Conservation (phyloP, 371 early-diverging fungal species). For the Actinomucor elegans region DNA sequence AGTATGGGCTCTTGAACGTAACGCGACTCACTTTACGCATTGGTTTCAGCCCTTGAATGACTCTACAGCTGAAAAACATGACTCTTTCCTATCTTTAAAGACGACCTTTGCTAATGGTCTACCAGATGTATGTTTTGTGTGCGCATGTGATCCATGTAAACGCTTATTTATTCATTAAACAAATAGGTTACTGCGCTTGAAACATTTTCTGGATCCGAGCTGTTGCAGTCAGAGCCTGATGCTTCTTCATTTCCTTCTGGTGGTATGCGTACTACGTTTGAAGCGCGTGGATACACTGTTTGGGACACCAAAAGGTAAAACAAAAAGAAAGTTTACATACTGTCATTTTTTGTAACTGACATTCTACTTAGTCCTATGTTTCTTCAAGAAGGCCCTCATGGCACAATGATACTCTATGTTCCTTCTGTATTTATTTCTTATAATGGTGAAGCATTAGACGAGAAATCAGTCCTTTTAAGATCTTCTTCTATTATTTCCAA, state of each 20-base stretch:
- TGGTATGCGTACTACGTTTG: slow-evolving; percentile 97
- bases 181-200: slow-evolving; percentile 81
- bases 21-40: slow-evolving; percentile 97
- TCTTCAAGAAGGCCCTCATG: slow-evolving; percentile 90
- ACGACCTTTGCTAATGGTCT: slow-evolving; percentile 70
- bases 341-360: too few relatives aligned
- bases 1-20: slow-evolving; percentile 95
- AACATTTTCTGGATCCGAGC: slow-evolving; percentile 93
- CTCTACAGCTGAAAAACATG: slow-evolving; percentile 98
- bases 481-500: slow-evolving; percentile 81
- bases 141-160: not conserved
- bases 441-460: slow-evolving; percentile 98
- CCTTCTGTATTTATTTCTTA: slow-evolving; percentile 98
- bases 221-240: slow-evolving; percentile 98
- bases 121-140: slow-evolving; percentile 63
- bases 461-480: slow-evolving; percentile 95
- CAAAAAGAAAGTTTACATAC: too few relatives aligned
- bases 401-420: slow-evolving; percentile 89
- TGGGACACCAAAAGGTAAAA: slow-evolving; percentile 89
- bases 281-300: slow-evolving; percentile 98
- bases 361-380: slow-evolving; percentile 83
- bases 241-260: slow-evolving; percentile 99
- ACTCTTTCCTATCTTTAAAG: slow-evolving; percentile 91
- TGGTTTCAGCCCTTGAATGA: slow-evolving; percentile 99
- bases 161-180: not conserved